phyloP scores from a whole-genome alignment of 805 yeast genomes.

The Candida quercuum region DNA sequence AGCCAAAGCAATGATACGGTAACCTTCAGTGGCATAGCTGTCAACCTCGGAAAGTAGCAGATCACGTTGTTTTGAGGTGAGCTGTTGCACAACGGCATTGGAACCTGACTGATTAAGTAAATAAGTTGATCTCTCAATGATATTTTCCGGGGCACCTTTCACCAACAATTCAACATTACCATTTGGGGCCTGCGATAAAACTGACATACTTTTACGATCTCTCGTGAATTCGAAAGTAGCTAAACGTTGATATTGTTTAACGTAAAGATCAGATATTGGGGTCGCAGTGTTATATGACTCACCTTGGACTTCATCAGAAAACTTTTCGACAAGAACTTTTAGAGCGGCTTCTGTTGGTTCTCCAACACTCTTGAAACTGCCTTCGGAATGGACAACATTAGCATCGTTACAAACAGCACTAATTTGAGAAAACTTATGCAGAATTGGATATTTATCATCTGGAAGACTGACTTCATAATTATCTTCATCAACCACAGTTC shows the following conservation, averaged over 20 bases:
- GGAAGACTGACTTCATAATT: slow-evolving; percentile 29
- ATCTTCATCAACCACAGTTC: slow-evolving; percentile 20
- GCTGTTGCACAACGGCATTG: slow-evolving; percentile 13
- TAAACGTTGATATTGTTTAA: slow-evolving; percentile 22
- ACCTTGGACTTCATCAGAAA: slow-evolving; percentile 17
- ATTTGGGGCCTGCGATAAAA: slow-evolving; percentile 29
- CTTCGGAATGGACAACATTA: slow-evolving; percentile 22
- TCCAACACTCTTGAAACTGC: slow-evolving; percentile 32
- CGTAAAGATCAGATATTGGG: slow-evolving; percentile 22
- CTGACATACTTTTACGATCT: slow-evolving; percentile 50
- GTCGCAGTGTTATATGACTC: slow-evolving; percentile 31
- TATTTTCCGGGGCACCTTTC: slow-evolving; percentile 53
- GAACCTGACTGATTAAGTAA: slow-evolving; percentile 28
- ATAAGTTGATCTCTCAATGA: slow-evolving; percentile 36
- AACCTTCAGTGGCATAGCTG: slow-evolving; percentile 31
- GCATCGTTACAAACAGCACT: slow-evolving; percentile 35
- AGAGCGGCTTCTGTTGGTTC: slow-evolving; percentile 58
- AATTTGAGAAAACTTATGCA: slow-evolving; percentile 26
- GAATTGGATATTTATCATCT: slow-evolving; percentile 25
- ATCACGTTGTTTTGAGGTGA: slow-evolving; percentile 29
- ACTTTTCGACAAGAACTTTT: slow-evolving; percentile 33
- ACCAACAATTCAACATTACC: slow-evolving; percentile 30
- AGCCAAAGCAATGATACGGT: slow-evolving; percentile 28
- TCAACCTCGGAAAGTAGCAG: slow-evolving; percentile 31
- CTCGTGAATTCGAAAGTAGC: slow-evolving; percentile 43